Evolutionary conservation across 1,284 basidiomycete species (phyloP), one percentile per base, ranked within the genome.

Genomic region (Neonothopanus nambi): DNA sequence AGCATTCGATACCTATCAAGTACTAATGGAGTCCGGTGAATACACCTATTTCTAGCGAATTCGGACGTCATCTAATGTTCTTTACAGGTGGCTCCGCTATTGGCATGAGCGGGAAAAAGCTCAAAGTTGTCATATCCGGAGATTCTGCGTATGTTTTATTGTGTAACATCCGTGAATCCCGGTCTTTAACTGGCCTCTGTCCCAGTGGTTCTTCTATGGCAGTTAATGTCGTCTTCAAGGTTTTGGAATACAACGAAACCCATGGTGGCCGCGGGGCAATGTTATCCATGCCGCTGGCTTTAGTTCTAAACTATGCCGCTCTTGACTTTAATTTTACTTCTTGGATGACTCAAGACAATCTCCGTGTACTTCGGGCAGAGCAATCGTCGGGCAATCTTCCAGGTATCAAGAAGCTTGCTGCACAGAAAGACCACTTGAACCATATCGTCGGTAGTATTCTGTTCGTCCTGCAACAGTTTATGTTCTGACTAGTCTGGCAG

Each of bases 241-340:
- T 94, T 42, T 73, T 97, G 37, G 93, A 97, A 70, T 77, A 77
- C 61, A 82, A 79, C 61, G 72, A 68, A 54, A 70, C 56, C 54
- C 66, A 65, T 21, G 64, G 65, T 69, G 76, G 65, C 71, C 67
- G 55, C 65, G 55, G 65, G 65, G 60, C 69, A 42, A 68, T 77
- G 17, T 57, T 78, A 39, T 75, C 72, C 18, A 64, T 67, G 21
- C 96, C 96, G 1, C 74, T 89, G 42, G 90, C 92, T 1, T 76
- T 98, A 48, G 85, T 97, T 21, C 82, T 97, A 51, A 88, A 79
- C 62, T 92, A 92, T 66, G 78, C 89, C 55, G 91, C 77, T 17
- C 81, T 98, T 48, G 96, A 98, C 68, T 98, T 99, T 75, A 96
- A 97, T 68, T 98, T 95, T 67, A 92, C 91, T 0, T 93, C 93